A percentile compares a stretch with the other conserved stretches of the same genome.
These are phyloP conservation scores for Peziza echinospora DNA, from an alignment of 495 filamentous ascomycete species.

Conservation along the genomic window DNA sequence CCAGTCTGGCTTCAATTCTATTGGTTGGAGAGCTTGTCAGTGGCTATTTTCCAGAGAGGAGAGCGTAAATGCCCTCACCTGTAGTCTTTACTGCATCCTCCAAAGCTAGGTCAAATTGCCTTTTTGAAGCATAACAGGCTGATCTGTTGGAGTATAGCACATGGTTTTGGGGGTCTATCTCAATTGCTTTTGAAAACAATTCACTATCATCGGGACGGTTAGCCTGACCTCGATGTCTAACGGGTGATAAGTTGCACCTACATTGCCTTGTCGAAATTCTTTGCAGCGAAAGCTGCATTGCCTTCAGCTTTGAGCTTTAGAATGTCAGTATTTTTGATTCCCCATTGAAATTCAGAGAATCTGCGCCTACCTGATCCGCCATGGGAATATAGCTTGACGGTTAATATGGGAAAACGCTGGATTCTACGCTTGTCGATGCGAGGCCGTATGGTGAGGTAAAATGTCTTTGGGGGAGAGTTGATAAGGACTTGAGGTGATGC, in stretches of 20 bases:
- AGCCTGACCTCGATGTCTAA: too few relatives aligned
- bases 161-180: slow-evolving; percentile 71
- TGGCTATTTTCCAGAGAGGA: too few relatives aligned
- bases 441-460: neutral
- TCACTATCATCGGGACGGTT: slow-evolving; percentile 39
- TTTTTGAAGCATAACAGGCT: slow-evolving; percentile 80
- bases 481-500: too few relatives aligned
- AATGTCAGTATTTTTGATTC: neutral
- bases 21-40: neutral
- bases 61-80: slow-evolving; percentile 9
- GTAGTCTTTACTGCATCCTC: slow-evolving; percentile 82
- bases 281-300: slow-evolving; percentile 92
- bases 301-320: slow-evolving; percentile 66
- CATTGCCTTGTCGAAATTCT: slow-evolving; percentile 91
- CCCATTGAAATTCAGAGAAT: neutral
- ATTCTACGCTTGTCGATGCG: neutral
- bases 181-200: slow-evolving; percentile 85
- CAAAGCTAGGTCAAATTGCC: slow-evolving; percentile 62
- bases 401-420: too few relatives aligned
- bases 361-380: neutral
- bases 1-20: slow-evolving; percentile 89
- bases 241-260: too few relatives aligned
- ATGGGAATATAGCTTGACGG: too few relatives aligned
- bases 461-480: too few relatives aligned
- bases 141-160: slow-evolving; percentile 96